Evolutionary conservation across 768 basidiomycete genomes (phyloP).

Genomic region (Porphyrellus cyaneotinctus): DNA sequence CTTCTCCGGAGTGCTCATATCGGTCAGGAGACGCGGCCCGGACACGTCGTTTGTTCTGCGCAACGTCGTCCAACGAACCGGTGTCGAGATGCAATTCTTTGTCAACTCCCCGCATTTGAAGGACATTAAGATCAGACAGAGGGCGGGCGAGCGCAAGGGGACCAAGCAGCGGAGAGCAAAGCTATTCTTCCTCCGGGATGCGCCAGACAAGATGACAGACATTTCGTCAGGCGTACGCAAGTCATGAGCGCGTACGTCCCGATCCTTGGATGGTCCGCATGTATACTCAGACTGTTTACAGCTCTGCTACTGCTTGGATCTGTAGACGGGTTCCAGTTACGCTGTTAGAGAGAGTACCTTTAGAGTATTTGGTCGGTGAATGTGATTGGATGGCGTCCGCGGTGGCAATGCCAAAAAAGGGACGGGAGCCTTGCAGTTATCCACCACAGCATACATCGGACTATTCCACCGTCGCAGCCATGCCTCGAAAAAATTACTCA

Average conservation of each 20-base stretch:
- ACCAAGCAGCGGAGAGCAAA: constrained; percentile 70
- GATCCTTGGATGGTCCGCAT: background rate
- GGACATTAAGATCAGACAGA: constrained; percentile 75
- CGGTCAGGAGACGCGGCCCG: constrained; percentile 74
- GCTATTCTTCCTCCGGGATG: constrained; percentile 76
- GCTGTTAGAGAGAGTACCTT: background rate
- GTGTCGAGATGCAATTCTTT: constrained; percentile 91
- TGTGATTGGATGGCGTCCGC: background rate
- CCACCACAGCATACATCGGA: constrained; percentile 11
- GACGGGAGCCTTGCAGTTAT: constrained; percentile 11
- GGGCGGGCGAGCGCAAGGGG: constrained; percentile 44
- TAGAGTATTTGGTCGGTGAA: constrained; percentile 5
- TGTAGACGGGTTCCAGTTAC: background rate
- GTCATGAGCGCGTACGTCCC: constrained; percentile 21
- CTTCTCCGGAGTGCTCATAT: constrained; percentile 88
- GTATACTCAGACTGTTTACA: constrained; percentile 5
- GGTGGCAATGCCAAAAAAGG: constrained; percentile 15
- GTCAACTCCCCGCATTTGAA: constrained; percentile 83
- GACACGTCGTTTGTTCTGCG: constrained; percentile 88
- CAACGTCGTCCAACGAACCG: constrained; percentile 87
- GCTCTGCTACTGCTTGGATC: background rate
- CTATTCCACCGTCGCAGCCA: constrained; percentile 20
- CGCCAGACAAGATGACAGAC: constrained; percentile 81
- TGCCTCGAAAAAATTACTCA: constrained; percentile 54
- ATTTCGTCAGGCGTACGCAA: constrained; percentile 48